Base-by-base conservation (phyloP, 2,329 filamentous ascomycete genomes). In the Bipolaris cookei region DNA sequence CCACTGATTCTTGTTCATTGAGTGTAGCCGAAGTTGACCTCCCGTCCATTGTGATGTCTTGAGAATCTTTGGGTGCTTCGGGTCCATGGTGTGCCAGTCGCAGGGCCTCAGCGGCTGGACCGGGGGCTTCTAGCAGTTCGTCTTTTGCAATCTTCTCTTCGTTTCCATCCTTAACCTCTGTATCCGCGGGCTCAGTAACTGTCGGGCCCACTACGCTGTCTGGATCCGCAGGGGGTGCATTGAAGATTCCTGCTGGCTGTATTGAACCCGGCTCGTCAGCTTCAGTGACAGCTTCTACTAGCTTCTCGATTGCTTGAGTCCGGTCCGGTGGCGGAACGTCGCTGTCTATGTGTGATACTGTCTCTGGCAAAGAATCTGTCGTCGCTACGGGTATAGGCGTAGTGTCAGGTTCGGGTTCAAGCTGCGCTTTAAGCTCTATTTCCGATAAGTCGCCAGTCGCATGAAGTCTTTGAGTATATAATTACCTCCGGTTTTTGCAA, bases 1-100 rank as follows among this genome's bases (percentile, higher is more conserved):
- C 74, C 10, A 76, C 65, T 3, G 73, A 73, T 5, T 54, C 65
- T n/a, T 70, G 60, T 51, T 76, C 74, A 45, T 67, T 66, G 0
- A 58, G 49, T 11, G 51, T 63, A 6, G 64, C 63, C 1, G 71
- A 68, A 13, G 70, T 55, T 39, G 68, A 67, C 8, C 45, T 56
- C 20, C 58, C 59, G 13, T 60, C 50, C 21, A 35, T 47, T 3
- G 38, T 38, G 3, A 32, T 43, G 5, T 61, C 62, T 39, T 54
- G 52, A 18, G 42, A 16, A 10, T 51, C 50, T 35, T 46, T 25
- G 7, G 44, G 18, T 23, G 30, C 16, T 14, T 59, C 57, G n/a
- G 51, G 25, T 3, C 57, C 49, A 16, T 57, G 58, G 16, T 50
- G 52, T 25, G 51, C 58, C 39, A 64, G 44, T 13, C 58, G 64